Conservation (phyloP, 805 yeast genomes). For the Myxozyma kluyveri region DNA sequence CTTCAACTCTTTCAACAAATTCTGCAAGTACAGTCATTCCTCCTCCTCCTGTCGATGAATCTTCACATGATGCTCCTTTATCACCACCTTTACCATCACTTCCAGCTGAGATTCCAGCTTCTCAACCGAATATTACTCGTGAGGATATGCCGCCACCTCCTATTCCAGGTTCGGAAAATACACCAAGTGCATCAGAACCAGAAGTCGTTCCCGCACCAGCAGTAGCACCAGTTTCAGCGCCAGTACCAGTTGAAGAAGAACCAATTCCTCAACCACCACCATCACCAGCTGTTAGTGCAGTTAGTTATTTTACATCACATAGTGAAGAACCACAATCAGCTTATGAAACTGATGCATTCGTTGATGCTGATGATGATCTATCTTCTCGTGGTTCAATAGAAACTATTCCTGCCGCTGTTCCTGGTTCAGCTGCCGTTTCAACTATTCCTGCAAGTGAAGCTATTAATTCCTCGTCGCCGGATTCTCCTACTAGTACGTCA, state of each 20-base stretch:
- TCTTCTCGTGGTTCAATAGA: conserved; percentile 9
- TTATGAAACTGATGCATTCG: conserved; percentile 14
- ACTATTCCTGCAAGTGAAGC: conserved; percentile 1
- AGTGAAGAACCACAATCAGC: conserved; percentile 1
- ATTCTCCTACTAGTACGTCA: background rate
- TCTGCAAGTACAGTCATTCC: conserved; percentile 6
- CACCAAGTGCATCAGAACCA: background rate
- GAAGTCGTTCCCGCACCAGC: conserved; percentile 1
- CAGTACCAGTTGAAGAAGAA: background rate
- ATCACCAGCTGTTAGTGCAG: conserved; percentile 25
- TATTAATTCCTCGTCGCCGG: background rate
- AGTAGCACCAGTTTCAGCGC: background rate
- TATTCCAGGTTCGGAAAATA: background rate
- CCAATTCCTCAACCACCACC: conserved; percentile 5
- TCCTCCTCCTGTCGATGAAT: no score
- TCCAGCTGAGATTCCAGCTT: no score
- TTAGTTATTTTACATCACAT: conserved; percentile 19
- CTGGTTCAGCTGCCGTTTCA: conserved; percentile 7
- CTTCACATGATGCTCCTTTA: no score
- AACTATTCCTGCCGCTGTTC: conserved; percentile 15
- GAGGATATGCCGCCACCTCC: conserved; percentile 17
- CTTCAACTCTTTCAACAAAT: conserved; percentile 12
- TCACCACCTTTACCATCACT: no score
- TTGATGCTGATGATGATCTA: conserved; percentile 9
- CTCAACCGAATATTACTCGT: no score